Base-by-base conservation (phyloP, 345 rosid species). In the Passiflora organensis region DNA sequence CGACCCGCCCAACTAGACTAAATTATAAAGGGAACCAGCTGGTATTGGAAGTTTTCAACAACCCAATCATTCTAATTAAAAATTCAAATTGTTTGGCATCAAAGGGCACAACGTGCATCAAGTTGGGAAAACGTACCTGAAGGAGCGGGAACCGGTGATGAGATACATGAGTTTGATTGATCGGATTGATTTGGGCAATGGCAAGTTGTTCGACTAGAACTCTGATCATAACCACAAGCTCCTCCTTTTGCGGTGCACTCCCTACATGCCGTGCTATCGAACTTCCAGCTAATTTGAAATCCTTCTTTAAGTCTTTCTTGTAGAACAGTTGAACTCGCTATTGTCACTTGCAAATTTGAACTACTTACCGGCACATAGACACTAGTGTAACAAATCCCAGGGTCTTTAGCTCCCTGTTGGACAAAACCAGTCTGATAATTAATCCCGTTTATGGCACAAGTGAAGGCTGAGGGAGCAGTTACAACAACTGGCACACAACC, bases 251-350 rank as follows among this genome's bases (percentile, higher is more conserved):
- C 13, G 10, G 10, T 28, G 23, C 68, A 64, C 2, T 47, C 22
- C 6, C 1, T 2, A 28, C 71, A 66, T 11, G 36, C 42, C 10
- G 21, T 14, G 8, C 16, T 8, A 41, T 48, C 51, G 2, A 21
- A 51, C 41, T 43, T 54, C 71, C 54, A 54, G 48, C 43, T 67
- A 1, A 67, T 28, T 55, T 53, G 25, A 10, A 67, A 59, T 38
- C 71, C 71, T 32, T 43, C 6, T 39, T 16, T 34, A 14, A 65
- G 2, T 25, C 5, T 10, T 22, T 0, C 39, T 57, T 43, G 5
- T n/a, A 51, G 34, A 56, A 1, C 19, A 1, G 21, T 0, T 0
- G 5, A 0, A 34, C 18, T 22, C 28, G 20, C 1, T 0, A 2
- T 1, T 15, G 6, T 3, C 23, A 2, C 6, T 12, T 0, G 21